Evolutionary conservation across 495 filamentous ascomycete species (phyloP).

Genomic region (Thermothielavioides terrestris): DNA sequence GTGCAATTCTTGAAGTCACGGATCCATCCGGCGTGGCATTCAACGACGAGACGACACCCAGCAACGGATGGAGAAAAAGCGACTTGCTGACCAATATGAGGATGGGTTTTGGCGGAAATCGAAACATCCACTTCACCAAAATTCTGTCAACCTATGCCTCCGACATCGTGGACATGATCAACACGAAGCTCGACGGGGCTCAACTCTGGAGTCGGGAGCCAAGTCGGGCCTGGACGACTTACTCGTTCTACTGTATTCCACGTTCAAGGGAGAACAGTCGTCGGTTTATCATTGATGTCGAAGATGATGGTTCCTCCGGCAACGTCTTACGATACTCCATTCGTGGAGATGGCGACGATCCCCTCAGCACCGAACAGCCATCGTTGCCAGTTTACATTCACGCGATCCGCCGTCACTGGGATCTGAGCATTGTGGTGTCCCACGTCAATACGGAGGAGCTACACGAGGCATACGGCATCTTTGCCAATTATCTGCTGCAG

Average conservation of each 20-base stretch:
- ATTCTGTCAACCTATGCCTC: slow-evolving; percentile 28
- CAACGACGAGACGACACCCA: slow-evolving; percentile 6
- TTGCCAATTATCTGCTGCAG: slow-evolving; percentile 25
- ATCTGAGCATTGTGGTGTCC: slow-evolving; percentile 29
- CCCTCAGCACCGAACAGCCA: not conserved
- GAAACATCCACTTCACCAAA: slow-evolving; percentile 32
- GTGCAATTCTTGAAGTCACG: slow-evolving; percentile 26
- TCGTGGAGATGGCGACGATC: not conserved
- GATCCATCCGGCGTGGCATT: slow-evolving; percentile 9
- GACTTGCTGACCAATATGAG: slow-evolving; percentile 17
- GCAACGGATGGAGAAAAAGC: slow-evolving; percentile 15
- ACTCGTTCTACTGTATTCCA: slow-evolving; percentile 43
- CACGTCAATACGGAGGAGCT: slow-evolving; percentile 15
- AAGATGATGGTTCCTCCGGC: slow-evolving; percentile 33
- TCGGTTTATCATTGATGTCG: slow-evolving; percentile 41
- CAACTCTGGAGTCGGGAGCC: slow-evolving; percentile 15
- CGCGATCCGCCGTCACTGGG: slow-evolving; percentile 34
- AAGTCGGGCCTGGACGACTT: slow-evolving; percentile 28
- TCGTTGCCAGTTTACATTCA: slow-evolving; percentile 30
- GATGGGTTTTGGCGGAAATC: slow-evolving; percentile 3
- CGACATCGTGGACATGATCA: slow-evolving; percentile 31
- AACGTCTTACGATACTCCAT: slow-evolving; percentile 21
- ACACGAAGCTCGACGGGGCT: slow-evolving; percentile 11
- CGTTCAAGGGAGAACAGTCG: slow-evolving; percentile 1
- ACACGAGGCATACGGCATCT: slow-evolving; percentile 17